phyloP scores from a whole-genome alignment of 2,329 filamentous ascomycete genomes.

The Venturia carpophila region DNA sequence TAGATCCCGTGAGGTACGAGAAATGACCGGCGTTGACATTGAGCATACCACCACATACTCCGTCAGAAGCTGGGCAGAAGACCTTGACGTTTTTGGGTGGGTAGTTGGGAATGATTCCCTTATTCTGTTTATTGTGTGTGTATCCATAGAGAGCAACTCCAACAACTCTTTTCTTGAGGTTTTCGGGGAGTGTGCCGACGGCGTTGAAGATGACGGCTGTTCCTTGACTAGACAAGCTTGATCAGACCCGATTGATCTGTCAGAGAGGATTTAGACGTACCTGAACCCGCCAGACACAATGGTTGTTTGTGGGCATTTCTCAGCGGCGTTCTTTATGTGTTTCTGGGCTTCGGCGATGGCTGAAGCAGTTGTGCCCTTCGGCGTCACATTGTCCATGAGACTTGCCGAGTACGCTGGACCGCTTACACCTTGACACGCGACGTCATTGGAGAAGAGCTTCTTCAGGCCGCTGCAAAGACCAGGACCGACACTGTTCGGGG shows the following conservation, averaged over 20 bases:
- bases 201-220: conserved; percentile 38
- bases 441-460: conserved; percentile 7
- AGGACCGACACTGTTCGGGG: conserved; percentile 14
- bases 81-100: conserved; percentile 24
- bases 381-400: conserved; percentile 9
- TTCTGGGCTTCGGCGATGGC: neutral
- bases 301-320: neutral
- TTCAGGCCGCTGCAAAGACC: conserved; percentile 15
- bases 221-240: conserved; percentile 33
- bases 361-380: conserved; percentile 7
- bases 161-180: conserved; percentile 28
- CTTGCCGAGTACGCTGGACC: conserved; percentile 8
- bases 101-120: conserved; percentile 30
- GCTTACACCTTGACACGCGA: conserved; percentile 15
- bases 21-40: conserved; percentile 25
- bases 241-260: neutral
- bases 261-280: neutral
- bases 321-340: conserved; percentile 8
- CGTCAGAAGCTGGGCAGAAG: conserved; percentile 24
- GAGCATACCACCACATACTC: conserved; percentile 24
- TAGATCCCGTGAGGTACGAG: conserved; percentile 20
- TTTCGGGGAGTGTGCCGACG: conserved; percentile 29
- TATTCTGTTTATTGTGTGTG: conserved; percentile 33
- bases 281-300: conserved; percentile 13
- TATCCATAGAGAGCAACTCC: conserved; percentile 40